Evolutionary conservation across 192 early-diverging fungal species (phyloP).

Genomic region (Coemansia sp.): DNA sequence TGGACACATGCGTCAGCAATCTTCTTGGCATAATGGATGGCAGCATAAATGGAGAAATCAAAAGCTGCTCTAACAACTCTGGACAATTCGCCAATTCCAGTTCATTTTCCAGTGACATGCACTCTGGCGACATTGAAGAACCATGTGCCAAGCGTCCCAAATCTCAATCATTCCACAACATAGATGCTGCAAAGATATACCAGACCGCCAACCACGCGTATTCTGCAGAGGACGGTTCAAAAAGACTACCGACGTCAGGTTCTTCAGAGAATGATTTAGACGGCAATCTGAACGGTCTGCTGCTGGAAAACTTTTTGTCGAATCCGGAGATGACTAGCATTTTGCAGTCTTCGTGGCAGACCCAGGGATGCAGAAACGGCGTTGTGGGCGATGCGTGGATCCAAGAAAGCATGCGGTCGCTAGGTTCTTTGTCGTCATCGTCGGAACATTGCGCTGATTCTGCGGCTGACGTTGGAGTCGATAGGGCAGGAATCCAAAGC

Average conservation of each 20-base stretch:
- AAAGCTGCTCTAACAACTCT: no score
- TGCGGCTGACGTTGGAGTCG: background rate
- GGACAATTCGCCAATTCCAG: no score
- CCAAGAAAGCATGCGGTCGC: no score
- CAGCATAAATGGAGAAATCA: no score
- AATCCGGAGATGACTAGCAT: constrained; percentile 21
- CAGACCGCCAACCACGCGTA: no score
- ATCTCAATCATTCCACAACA: constrained; percentile 17
- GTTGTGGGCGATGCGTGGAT: no score
- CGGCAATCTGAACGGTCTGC: constrained; percentile 9
- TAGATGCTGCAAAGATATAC: background rate
- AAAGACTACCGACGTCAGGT: background rate
- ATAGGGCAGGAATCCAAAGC: no score
- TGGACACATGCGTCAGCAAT: no score
- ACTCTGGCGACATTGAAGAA: constrained; percentile 1
- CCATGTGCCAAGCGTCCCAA: constrained; percentile 36
- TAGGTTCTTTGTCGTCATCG: no score
- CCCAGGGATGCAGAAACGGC: no score
- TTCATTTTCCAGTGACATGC: background rate
- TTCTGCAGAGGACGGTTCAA: background rate
- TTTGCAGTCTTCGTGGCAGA: constrained; percentile 25
- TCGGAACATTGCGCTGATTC: background rate
- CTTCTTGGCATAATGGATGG: no score
- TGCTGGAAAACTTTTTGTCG: constrained; percentile 41
- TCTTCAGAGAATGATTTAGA: background rate